Evolutionary conservation across 306 rosid species (phyloP).

Genomic region (Boehmeria nivea): DNA sequence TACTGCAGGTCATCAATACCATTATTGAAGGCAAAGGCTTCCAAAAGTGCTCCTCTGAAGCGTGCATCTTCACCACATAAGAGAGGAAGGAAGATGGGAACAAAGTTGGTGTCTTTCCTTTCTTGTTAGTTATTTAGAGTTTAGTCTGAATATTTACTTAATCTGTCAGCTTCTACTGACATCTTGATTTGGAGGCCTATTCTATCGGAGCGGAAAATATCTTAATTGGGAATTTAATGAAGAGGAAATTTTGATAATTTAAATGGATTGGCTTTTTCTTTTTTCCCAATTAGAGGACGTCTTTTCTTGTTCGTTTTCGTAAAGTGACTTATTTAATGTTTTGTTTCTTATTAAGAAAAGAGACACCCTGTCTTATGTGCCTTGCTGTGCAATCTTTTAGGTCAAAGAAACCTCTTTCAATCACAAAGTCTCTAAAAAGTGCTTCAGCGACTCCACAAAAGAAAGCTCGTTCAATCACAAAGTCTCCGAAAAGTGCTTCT

Average conservation of each 20-base stretch:
- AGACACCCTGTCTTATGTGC: background rate
- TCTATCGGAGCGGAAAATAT: too few species aligned
- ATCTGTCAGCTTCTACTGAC: background rate
- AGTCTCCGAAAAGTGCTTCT: constrained; percentile 43
- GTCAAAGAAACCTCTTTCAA: constrained; percentile 41
- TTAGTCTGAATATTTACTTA: background rate
- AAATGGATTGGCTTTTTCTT: too few species aligned
- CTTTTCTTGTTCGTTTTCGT: too few species aligned
- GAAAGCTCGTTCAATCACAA: constrained; percentile 43
- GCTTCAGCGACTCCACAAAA: constrained; percentile 41
- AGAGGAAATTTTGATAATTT: too few species aligned
- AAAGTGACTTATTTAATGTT: too few species aligned
- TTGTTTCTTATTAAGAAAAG: background rate
- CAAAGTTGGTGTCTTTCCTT: constrained; percentile 41
- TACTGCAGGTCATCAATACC: constrained; percentile 46
- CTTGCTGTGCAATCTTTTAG: constrained; percentile 36
- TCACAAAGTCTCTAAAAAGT: constrained; percentile 48
- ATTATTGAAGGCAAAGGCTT: constrained; percentile 34
- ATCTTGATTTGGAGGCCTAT: background rate
- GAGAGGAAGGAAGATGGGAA: constrained; percentile 44
- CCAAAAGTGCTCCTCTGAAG: constrained; percentile 43
- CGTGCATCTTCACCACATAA: constrained; percentile 31
- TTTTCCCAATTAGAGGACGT: too few species aligned
- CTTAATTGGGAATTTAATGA: too few species aligned
- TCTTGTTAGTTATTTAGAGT: too few species aligned